Evolutionary conservation across 345 rosid species (phyloP).

Genomic region (Trapa bicornis): DNA sequence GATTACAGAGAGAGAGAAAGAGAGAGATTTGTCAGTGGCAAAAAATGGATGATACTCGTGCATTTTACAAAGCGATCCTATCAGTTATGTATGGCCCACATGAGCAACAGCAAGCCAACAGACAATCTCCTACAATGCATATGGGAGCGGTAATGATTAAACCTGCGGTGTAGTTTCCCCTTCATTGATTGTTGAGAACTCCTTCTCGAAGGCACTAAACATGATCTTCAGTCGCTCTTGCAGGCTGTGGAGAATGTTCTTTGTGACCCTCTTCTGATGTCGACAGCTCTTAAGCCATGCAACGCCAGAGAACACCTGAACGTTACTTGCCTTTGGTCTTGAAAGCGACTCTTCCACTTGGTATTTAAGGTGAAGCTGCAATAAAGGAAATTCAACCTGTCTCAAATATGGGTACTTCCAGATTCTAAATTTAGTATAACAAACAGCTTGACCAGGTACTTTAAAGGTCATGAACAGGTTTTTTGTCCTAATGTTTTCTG

Average conservation of each 20-base stretch:
- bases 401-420: neutral
- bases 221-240: constrained; percentile 63
- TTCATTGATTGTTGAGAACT: constrained; percentile 30
- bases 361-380: constrained; percentile 73
- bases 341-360: constrained; percentile 61
- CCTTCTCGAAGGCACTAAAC: constrained; percentile 59
- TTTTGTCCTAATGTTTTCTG: neutral
- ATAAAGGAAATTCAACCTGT: neutral
- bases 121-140: neutral
- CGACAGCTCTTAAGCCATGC: constrained; percentile 86
- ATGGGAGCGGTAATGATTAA: neutral
- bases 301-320: constrained; percentile 55
- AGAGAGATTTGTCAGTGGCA: too few species aligned
- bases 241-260: constrained; percentile 48
- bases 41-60: too few species aligned
- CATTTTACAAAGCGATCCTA: too few species aligned
- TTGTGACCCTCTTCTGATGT: constrained; percentile 67
- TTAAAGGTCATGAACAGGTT: neutral
- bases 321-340: constrained; percentile 42
- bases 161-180: neutral
- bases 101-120: too few species aligned
- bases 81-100: too few species aligned
- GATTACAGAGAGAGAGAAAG: too few species aligned
- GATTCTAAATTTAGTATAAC: neutral
- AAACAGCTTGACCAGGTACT: neutral